Percentiles rank a stretch among this genome's conserved stretches.
Evolutionary conservation across 805 yeast species (phyloP).

Genomic region (Tetrapisispora pingtungensis): DNA sequence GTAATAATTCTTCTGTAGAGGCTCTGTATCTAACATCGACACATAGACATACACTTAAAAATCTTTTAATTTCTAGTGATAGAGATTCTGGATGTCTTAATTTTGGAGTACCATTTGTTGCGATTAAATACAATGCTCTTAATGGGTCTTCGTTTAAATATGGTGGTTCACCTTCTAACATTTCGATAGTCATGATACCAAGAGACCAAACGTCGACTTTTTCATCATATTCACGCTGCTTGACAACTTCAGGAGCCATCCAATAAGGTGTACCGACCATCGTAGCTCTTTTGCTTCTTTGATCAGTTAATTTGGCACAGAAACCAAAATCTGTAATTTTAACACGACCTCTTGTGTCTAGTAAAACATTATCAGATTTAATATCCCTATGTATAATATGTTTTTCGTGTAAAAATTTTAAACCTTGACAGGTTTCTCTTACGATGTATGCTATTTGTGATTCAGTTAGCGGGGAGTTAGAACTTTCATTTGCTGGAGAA

Average conservation of each 20-base stretch:
- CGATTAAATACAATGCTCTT: constrained; percentile 86
- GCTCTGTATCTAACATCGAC: constrained; percentile 93
- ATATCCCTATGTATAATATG: constrained; percentile 95
- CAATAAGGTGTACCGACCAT: constrained; percentile 99
- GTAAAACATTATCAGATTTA: constrained; percentile 86
- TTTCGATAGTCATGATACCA: constrained; percentile 96
- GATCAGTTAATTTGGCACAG: constrained; percentile 85
- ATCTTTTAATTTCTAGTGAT: constrained; percentile 69
- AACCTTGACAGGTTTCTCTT: constrained; percentile 80
- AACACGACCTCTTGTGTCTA: constrained; percentile 74
- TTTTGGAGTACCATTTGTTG: constrained; percentile 94
- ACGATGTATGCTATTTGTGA: constrained; percentile 89
- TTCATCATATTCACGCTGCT: constrained; percentile 90
- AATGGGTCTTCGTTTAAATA: constrained; percentile 93
- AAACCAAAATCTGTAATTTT: constrained; percentile 96
- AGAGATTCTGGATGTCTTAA: constrained; percentile 81
- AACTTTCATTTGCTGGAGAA: constrained; percentile 42
- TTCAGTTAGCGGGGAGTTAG: constrained; percentile 47
- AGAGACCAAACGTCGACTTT: constrained; percentile 97
- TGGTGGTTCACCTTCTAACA: constrained; percentile 99
- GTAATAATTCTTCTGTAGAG: constrained; percentile 73
- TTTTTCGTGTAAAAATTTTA: constrained; percentile 83
- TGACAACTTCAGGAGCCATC: constrained; percentile 99
- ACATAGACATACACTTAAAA: constrained; percentile 82
- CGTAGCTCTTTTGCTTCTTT: constrained; percentile 84